These are phyloP conservation scores for Geotrichum cucujoidarum DNA, from an alignment of 1,139 yeast species.

Conservation along the genomic window DNA sequence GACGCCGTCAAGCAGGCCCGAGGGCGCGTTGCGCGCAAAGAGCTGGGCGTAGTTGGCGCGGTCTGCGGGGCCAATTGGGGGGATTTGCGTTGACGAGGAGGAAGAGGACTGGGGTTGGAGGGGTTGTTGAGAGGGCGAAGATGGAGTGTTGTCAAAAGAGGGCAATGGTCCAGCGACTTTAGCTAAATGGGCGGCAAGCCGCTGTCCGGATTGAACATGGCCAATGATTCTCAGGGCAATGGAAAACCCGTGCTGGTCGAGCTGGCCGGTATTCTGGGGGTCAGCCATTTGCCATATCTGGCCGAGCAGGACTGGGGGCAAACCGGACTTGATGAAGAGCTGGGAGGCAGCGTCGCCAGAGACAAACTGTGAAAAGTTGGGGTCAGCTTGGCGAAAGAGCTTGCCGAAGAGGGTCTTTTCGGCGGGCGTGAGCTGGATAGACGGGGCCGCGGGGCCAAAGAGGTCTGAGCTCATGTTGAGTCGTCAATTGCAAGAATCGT, in stretches of 20 bases:
- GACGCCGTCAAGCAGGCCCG: conserved; percentile 60
- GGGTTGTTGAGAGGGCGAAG: conserved; percentile 15
- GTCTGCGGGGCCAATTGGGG: conserved; percentile 61
- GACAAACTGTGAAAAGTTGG: conserved; percentile 71
- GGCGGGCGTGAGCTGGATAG: conserved; percentile 55
- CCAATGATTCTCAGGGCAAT: conserved; percentile 87
- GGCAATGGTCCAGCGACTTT: conserved; percentile 52
- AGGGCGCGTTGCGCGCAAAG: conserved; percentile 63
- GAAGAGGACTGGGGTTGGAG: background rate
- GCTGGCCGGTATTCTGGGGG: conserved; percentile 73
- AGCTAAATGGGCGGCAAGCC: conserved; percentile 48
- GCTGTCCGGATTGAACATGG: conserved; percentile 72
- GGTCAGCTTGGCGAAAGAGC: conserved; percentile 73
- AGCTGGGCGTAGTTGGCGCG: conserved; percentile 66
- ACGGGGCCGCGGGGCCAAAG: too few species aligned
- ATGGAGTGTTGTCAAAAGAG: conserved; percentile 33
- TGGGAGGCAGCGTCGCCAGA: conserved; percentile 90
- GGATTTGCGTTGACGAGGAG: conserved; percentile 38
- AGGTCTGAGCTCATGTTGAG: too few species aligned
- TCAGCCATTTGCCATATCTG: conserved; percentile 95
- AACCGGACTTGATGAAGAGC: conserved; percentile 79
- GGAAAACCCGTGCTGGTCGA: conserved; percentile 77
- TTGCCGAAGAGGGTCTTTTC: conserved; percentile 72
- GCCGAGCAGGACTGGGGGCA: conserved; percentile 72
- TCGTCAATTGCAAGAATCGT: too few species aligned